Conservation (phyloP, 1,139 yeast genomes). For the Meyerozyma athensensis region DNA sequence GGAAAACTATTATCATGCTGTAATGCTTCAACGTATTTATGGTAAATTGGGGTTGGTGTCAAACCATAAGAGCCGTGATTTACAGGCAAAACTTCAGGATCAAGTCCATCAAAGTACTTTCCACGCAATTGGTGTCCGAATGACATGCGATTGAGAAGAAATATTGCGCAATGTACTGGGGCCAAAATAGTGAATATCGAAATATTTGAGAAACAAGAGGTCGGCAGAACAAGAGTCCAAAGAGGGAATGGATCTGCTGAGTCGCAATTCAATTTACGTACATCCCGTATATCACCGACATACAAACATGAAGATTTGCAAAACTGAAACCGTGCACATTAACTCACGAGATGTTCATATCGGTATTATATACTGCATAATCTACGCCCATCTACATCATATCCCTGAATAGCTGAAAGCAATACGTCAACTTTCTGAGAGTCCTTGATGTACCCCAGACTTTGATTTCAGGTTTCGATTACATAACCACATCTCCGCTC, state of each 20-base stretch:
- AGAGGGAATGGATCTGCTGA: background rate
- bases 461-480: background rate
- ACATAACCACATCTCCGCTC: constrained; percentile 1
- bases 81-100: constrained; percentile 32
- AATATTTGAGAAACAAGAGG: background rate
- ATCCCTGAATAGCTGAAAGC: too few relatives aligned
- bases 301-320: background rate
- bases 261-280: too few relatives aligned
- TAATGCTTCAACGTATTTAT: constrained; percentile 21
- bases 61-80: constrained; percentile 57
- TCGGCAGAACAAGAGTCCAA: background rate
- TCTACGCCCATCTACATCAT: too few relatives aligned
- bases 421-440: too few relatives aligned
- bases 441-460: constrained; percentile 3
- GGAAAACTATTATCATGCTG: constrained; percentile 32
- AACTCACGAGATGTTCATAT: too few relatives aligned
- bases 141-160: too few relatives aligned
- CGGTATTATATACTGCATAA: too few relatives aligned
- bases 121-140: constrained; percentile 52
- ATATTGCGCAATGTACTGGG: too few relatives aligned
- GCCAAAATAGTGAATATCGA: background rate
- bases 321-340: too few relatives aligned
- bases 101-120: constrained; percentile 39
- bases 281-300: too few relatives aligned
- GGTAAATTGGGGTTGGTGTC: constrained; percentile 38